Percentiles rank a stretch among this genome's conserved stretches.
phyloP scores from a whole-genome alignment of 805 yeast species.

The Yamadazyma laniorum region DNA sequence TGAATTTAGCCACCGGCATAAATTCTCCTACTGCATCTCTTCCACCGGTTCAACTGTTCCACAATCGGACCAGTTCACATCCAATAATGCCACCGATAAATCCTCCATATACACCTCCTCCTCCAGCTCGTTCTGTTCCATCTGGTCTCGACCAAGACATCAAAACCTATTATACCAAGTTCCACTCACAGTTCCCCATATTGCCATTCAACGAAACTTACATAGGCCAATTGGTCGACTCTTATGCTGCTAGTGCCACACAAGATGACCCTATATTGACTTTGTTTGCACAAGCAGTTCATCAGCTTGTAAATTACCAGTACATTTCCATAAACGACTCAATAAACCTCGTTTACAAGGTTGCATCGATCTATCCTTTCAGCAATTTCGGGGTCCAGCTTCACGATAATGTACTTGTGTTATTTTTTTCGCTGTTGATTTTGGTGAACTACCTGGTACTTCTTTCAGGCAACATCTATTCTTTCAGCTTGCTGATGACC shows the following conservation, averaged over 20 bases:
- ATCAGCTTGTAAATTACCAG: conserved; percentile 37
- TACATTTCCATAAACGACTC: conserved; percentile 31
- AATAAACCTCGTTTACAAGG: conserved; percentile 31
- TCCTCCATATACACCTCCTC: conserved; percentile 6
- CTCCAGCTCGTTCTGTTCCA: conserved; percentile 2
- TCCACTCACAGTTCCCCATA: conserved; percentile 47
- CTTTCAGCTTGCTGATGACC: conserved; percentile 53
- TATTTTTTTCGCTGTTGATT: conserved; percentile 31
- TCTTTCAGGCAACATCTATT: conserved; percentile 58
- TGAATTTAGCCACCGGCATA: conserved; percentile 4
- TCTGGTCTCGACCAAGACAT: conserved; percentile 30
- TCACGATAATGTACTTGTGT: conserved; percentile 25
- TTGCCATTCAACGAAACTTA: conserved; percentile 35
- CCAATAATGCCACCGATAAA: conserved; percentile 8
- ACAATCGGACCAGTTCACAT: conserved; percentile 3
- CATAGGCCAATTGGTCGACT: conserved; percentile 16
- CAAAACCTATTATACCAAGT: conserved; percentile 40
- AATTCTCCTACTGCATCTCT: background rate
- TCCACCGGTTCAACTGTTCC: background rate
- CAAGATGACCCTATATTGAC: conserved; percentile 36
- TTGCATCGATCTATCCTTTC: conserved; percentile 38
- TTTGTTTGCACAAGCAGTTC: conserved; percentile 40
- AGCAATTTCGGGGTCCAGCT: conserved; percentile 18
- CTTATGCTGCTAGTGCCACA: conserved; percentile 18
- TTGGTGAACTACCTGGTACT: conserved; percentile 54